Evolutionary conservation across 129 eudicot genomes (phyloP).

Genomic region (Tagetes patula): DNA sequence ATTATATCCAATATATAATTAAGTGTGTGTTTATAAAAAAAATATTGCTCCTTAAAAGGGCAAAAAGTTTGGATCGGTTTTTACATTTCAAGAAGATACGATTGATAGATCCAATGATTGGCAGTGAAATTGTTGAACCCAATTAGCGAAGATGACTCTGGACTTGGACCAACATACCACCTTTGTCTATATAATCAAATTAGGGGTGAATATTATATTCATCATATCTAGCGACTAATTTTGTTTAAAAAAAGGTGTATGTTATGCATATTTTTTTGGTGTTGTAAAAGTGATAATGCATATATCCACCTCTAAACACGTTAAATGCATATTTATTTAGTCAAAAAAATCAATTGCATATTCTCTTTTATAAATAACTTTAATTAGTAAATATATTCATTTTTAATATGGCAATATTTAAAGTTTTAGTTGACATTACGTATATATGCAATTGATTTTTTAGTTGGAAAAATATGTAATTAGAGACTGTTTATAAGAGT

Average conservation of each 20-base stretch:
- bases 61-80: conserved; percentile 21
- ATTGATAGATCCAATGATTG: conserved; percentile 28
- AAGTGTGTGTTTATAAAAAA: neutral
- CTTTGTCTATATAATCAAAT: neutral
- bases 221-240: neutral
- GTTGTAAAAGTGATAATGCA: no score
- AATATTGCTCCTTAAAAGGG: neutral
- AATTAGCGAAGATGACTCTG: conserved; percentile 24
- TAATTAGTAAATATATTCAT: no score
- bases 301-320: no score
- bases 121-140: conserved; percentile 28
- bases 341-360: no score
- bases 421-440: no score
- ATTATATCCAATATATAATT: no score
- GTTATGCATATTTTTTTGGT: neutral
- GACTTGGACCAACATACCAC: conserved; percentile 31
- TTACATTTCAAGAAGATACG: conserved; percentile 22
- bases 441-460: no score
- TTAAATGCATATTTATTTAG: no score
- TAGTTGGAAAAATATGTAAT: no score
- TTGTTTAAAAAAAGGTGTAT: neutral
- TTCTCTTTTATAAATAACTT: no score
- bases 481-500: no score
- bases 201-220: neutral
- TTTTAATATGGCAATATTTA: no score